A percentile compares a stretch with the other conserved stretches of the same genome.
These are phyloP conservation scores for Rubia balearica DNA, from an alignment of 305 asterid species.

Conservation along the genomic window DNA sequence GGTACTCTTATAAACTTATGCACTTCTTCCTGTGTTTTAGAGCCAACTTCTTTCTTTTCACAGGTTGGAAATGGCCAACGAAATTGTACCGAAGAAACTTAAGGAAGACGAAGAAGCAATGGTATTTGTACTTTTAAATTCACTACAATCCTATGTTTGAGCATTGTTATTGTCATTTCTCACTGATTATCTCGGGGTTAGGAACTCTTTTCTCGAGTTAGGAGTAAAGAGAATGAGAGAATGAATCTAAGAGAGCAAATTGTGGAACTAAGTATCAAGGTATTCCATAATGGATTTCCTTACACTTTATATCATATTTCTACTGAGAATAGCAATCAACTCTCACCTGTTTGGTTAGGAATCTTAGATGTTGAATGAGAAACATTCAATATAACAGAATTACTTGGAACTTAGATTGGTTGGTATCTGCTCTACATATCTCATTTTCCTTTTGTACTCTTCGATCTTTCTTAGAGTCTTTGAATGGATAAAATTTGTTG, in stretches of 20 bases:
- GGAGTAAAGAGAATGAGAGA: conserved; percentile 72
- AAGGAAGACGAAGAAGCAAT: conserved; percentile 70
- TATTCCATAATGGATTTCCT: conserved; percentile 25
- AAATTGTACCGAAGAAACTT: conserved; percentile 23
- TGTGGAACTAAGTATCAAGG: conserved; percentile 61
- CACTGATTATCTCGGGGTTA: conserved; percentile 22
- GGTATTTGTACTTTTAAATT: conserved; percentile 40
- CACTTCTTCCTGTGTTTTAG: background rate
- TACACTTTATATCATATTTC: background rate
- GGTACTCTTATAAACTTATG: conserved; percentile 13
- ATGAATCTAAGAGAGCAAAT: conserved; percentile 64
- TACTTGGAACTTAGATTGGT: conserved; percentile 91
- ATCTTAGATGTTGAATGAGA: conserved; percentile 74
- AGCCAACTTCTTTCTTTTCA: conserved; percentile 20
- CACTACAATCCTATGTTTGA: conserved; percentile 19
- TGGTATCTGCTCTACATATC: conserved; percentile 22
- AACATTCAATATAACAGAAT: conserved; percentile 64
- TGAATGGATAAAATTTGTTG: background rate
- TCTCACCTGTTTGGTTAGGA: conserved; percentile 43
- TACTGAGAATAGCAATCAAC: conserved; percentile 1
- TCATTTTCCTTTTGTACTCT: background rate
- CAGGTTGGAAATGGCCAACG: conserved; percentile 51
- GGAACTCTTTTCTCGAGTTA: conserved; percentile 65
- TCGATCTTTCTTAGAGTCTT: background rate
- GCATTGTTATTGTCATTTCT: conserved; percentile 9